These are phyloP conservation scores for Sanghuangporus baumii DNA, from an alignment of 1,284 basidiomycete species.

Conservation along the genomic window DNA sequence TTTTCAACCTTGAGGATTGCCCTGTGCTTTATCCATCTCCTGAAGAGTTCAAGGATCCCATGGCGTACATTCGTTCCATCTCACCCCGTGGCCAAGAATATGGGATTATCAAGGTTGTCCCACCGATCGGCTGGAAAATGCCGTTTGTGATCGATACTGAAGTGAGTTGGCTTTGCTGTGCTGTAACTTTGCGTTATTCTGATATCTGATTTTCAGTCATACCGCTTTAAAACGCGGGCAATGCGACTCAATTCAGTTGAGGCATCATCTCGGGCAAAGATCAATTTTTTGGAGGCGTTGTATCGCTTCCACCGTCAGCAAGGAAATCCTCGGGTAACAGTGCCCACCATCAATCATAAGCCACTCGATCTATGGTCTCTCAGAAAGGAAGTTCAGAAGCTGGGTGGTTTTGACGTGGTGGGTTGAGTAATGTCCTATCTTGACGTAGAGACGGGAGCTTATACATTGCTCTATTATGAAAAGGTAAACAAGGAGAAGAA, in stretches of 20 bases:
- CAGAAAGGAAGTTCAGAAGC: constrained; percentile 83
- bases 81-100: constrained; percentile 69
- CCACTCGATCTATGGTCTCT: constrained; percentile 91
- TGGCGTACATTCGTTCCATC: constrained; percentile 89
- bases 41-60: constrained; percentile 94
- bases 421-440: constrained; percentile 28
- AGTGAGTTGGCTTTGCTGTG: constrained; percentile 44
- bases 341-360: constrained; percentile 90
- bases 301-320: constrained; percentile 91
- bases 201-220: constrained; percentile 47
- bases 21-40: constrained; percentile 84
- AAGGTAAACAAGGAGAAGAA: constrained; percentile 76
- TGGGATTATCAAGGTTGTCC: constrained; percentile 96
- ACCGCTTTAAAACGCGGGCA: constrained; percentile 93
- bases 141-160: constrained; percentile 95
- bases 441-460: neutral
- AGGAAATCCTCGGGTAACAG: constrained; percentile 79
- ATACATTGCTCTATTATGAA: constrained; percentile 13
- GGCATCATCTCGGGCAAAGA: constrained; percentile 91
- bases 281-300: constrained; percentile 96
- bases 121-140: constrained; percentile 92
- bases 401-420: constrained; percentile 85
- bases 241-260: constrained; percentile 97
- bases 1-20: constrained; percentile 87
- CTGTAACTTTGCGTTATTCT: constrained; percentile 19